Percentiles rank a stretch among this genome's conserved stretches.
Evolutionary conservation across 768 basidiomycete genomes (phyloP).

Genomic region (Pulveroboletus sp.): DNA sequence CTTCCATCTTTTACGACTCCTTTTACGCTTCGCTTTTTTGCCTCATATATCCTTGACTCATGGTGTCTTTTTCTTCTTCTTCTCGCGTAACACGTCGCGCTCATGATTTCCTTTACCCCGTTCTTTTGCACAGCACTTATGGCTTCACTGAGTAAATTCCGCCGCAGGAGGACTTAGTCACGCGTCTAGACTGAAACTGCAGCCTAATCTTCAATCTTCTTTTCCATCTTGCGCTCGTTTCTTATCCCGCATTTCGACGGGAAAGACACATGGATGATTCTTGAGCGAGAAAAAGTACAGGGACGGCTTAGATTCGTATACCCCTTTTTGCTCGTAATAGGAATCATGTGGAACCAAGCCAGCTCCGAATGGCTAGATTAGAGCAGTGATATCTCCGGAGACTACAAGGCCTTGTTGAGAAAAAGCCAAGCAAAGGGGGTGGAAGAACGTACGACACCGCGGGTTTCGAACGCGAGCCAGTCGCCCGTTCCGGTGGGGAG

Average conservation of each 20-base stretch:
- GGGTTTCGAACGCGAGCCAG: constrained; percentile 91
- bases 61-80: constrained; percentile 17
- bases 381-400: constrained; percentile 44
- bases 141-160: constrained; percentile 26
- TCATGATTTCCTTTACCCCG: constrained; percentile 24
- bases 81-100: constrained; percentile 21
- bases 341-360: too few species aligned
- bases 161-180: constrained; percentile 21
- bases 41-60: constrained; percentile 35
- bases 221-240: constrained; percentile 2
- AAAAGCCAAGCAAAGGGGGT: not conserved
- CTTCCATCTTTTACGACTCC: constrained; percentile 35
- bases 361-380: too few species aligned
- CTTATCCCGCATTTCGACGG: constrained; percentile 7
- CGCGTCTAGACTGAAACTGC: constrained; percentile 24
- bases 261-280: constrained; percentile 17
- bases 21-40: constrained; percentile 28
- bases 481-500: constrained; percentile 89
- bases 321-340: constrained; percentile 19
- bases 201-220: constrained; percentile 21
- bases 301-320: constrained; percentile 19
- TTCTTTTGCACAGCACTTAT: constrained; percentile 16
- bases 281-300: constrained; percentile 18
- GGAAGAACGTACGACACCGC: constrained; percentile 49
- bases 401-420: constrained; percentile 24